Percentiles rank a stretch among this genome's conserved stretches.
phyloP scores from a whole-genome alignment of 106 monocot species.

The Acorus gramineus region DNA sequence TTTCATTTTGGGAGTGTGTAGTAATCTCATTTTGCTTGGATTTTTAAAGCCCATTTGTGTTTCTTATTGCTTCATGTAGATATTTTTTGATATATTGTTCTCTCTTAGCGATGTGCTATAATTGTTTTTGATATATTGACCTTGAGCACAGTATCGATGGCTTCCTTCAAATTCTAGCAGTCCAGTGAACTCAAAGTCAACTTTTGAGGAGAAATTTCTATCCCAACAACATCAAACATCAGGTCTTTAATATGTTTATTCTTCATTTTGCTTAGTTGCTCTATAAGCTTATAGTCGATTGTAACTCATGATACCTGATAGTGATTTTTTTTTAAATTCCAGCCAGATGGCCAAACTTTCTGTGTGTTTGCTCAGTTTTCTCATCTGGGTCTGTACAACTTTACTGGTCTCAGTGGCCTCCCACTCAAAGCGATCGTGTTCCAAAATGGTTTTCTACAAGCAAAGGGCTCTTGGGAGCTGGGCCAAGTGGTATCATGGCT shows the following conservation, averaged over 20 bases:
- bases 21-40: too few relatives aligned
- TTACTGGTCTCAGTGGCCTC: conserved; percentile 94
- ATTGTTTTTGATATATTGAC: neutral
- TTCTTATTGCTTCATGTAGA: too few relatives aligned
- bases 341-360: conserved; percentile 91
- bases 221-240: conserved; percentile 59
- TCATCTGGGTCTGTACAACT: conserved; percentile 96
- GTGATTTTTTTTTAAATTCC: conserved; percentile 19
- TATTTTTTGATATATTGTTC: too few relatives aligned
- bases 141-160: conserved; percentile 47
- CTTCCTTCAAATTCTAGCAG: conserved; percentile 70
- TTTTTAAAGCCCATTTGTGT: too few relatives aligned
- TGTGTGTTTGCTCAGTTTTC: conserved; percentile 98
- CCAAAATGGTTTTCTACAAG: conserved; percentile 91
- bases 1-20: too few relatives aligned
- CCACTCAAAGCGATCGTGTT: conserved; percentile 30
- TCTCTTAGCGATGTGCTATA: too few relatives aligned
- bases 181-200: conserved; percentile 40
- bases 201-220: conserved; percentile 82
- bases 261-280: too few relatives aligned
- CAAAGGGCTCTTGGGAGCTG: conserved; percentile 94
- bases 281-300: too few relatives aligned
- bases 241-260: conserved; percentile 21
- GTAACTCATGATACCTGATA: too few relatives aligned
- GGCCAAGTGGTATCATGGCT: conserved; percentile 99